These are phyloP conservation scores for Corniculantispora saksenae DNA, from an alignment of 2,329 filamentous ascomycete genomes.

Conservation along the genomic window DNA sequence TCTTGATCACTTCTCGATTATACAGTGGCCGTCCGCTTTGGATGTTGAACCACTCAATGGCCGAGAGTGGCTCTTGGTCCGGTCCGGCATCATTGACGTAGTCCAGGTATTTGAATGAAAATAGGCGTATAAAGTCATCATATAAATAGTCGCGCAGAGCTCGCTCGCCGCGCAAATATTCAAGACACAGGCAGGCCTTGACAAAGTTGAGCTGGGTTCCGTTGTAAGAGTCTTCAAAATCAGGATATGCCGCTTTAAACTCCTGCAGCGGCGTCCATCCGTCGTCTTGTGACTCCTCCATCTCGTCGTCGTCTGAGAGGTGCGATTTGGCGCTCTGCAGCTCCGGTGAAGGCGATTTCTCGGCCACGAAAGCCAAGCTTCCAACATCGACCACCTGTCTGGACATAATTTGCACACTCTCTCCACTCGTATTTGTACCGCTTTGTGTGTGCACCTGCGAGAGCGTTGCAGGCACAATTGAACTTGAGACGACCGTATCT, in stretches of 20 bases:
- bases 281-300: not conserved
- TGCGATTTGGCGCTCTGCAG: not conserved
- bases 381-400: too few relatives aligned
- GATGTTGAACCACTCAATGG: slow-evolving; percentile 45
- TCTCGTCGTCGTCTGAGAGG: not conserved
- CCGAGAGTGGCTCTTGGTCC: slow-evolving; percentile 34
- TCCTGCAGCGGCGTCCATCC: slow-evolving; percentile 34
- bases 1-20: slow-evolving; percentile 36
- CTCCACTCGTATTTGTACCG: not conserved
- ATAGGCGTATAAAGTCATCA: slow-evolving; percentile 54
- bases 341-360: not conserved
- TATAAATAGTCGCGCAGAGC: slow-evolving; percentile 46
- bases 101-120: slow-evolving; percentile 41
- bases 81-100: slow-evolving; percentile 38
- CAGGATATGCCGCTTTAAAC: slow-evolving; percentile 47
- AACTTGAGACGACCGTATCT: slow-evolving; percentile 31
- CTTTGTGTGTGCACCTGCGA: slow-evolving; percentile 25
- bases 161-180: slow-evolving; percentile 37
- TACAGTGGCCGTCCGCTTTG: slow-evolving; percentile 32
- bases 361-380: not conserved
- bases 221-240: slow-evolving; percentile 40
- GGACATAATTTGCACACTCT: not conserved
- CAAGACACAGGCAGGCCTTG: slow-evolving; percentile 45
- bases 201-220: slow-evolving; percentile 46
- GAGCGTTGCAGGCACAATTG: slow-evolving; percentile 31